phyloP scores from a whole-genome alignment of 1,139 yeast species.

The Pichia sp. region DNA sequence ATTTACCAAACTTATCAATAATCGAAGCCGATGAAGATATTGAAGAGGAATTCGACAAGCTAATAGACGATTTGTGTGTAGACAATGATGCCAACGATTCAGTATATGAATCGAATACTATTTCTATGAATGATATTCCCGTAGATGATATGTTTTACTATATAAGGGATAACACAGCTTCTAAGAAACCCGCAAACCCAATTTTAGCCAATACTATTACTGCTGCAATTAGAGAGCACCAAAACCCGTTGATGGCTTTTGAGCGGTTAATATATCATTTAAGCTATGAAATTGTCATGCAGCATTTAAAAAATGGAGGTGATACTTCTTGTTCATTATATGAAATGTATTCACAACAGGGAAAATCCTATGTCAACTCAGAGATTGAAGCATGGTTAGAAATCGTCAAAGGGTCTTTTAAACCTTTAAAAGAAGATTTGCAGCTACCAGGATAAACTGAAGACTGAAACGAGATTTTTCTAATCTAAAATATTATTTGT shows the following conservation, averaged over 20 bases:
- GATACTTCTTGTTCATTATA: too few relatives aligned
- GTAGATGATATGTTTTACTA: conserved; percentile 5
- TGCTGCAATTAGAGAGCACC: not conserved
- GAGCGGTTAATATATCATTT: conserved; percentile 5
- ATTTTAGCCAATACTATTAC: conserved; percentile 1
- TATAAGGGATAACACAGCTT: not conserved
- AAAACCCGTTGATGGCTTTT: conserved; percentile 6
- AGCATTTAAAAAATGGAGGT: too few relatives aligned
- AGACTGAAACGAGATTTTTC: too few relatives aligned
- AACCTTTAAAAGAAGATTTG: too few relatives aligned
- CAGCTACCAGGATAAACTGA: too few relatives aligned
- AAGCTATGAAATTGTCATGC: too few relatives aligned
- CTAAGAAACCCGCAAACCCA: not conserved
- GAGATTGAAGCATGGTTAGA: too few relatives aligned
- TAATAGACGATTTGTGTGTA: conserved; percentile 33
- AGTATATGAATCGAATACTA: not conserved
- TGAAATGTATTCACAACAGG: too few relatives aligned
- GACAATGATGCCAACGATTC: conserved; percentile 13
- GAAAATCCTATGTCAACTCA: too few relatives aligned
- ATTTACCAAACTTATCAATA: conserved; percentile 44
- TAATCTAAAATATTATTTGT: too few relatives aligned
- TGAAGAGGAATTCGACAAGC: conserved; percentile 30
- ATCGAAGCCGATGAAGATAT: conserved; percentile 27
- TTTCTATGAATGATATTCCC: conserved; percentile 6
- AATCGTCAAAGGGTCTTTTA: too few relatives aligned